Percentiles rank a stretch among this genome's conserved stretches.
These are phyloP conservation scores for Meira miltonrushii DNA, from an alignment of 1,284 basidiomycete species.

Conservation along the genomic window DNA sequence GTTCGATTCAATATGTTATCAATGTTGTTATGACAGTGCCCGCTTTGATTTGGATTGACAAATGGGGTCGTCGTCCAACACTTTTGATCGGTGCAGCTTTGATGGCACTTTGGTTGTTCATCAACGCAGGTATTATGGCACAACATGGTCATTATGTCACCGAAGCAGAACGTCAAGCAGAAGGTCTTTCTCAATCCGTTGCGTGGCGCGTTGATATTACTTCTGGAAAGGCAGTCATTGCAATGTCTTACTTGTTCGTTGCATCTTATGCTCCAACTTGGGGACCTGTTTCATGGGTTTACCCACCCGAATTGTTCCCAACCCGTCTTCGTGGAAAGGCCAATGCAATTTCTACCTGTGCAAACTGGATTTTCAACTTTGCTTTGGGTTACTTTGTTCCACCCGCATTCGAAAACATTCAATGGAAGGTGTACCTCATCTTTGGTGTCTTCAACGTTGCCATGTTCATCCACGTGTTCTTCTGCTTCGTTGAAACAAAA, in stretches of 20 bases:
- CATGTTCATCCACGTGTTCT: conserved; percentile 51
- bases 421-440: conserved; percentile 63
- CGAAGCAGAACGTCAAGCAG: conserved; percentile 8
- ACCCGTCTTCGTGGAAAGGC: conserved; percentile 14
- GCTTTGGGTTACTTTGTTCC: conserved; percentile 66
- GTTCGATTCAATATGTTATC: conserved; percentile 27
- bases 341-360: conserved; percentile 3
- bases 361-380: conserved; percentile 68
- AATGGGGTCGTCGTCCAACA: conserved; percentile 31
- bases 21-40: conserved; percentile 34
- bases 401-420: conserved; percentile 65
- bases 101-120: conserved; percentile 26
- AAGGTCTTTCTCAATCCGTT: conserved; percentile 9
- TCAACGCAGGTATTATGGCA: conserved; percentile 21
- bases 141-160: conserved; percentile 15
- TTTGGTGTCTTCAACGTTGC: conserved; percentile 32
- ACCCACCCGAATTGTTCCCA: conserved; percentile 15
- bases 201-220: conserved; percentile 20
- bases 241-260: conserved; percentile 28
- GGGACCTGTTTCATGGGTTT: conserved; percentile 18
- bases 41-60: conserved; percentile 25
- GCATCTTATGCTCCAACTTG: conserved; percentile 24
- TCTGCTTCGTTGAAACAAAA: conserved; percentile 71
- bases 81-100: conserved; percentile 23
- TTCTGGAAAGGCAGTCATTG: conserved; percentile 25